phyloP scores from a whole-genome alignment of 352 stramenopile genomes.

The Phytopythium cucurbitacearum region DNA sequence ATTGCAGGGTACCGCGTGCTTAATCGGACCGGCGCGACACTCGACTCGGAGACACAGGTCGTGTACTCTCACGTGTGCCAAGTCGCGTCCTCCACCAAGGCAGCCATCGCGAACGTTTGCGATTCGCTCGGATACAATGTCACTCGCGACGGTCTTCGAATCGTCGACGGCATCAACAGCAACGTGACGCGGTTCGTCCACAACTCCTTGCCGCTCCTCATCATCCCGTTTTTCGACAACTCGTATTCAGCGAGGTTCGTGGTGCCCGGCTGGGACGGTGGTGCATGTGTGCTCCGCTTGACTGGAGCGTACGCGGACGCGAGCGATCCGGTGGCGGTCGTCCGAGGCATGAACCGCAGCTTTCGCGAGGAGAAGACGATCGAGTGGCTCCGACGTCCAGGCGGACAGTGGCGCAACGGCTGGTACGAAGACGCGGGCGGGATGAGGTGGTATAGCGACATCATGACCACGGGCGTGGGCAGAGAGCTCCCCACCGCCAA shows the following conservation, averaged over 20 bases:
- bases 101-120: neutral
- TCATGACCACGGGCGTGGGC: neutral
- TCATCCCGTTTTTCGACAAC: constrained; percentile 22
- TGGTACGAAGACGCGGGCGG: constrained; percentile 5
- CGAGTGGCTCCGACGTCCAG: neutral
- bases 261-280: constrained; percentile 19
- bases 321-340: no score
- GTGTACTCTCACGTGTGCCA: neutral
- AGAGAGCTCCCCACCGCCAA: neutral
- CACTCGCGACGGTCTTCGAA: constrained; percentile 17
- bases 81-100: neutral
- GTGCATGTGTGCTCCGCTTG: constrained; percentile 23
- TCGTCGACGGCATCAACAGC: constrained; percentile 3
- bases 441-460: neutral
- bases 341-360: no score
- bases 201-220: constrained; percentile 24
- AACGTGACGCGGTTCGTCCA: constrained; percentile 5
- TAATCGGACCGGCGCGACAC: neutral
- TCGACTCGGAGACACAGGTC: neutral
- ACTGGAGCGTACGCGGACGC: no score
- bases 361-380: neutral
- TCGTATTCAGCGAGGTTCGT: constrained; percentile 8
- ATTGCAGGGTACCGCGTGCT: neutral
- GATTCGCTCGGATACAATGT: constrained; percentile 23
- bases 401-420: neutral